Base-by-base conservation (phyloP, 208 protist species). In the Leishmania arabica region DNA sequence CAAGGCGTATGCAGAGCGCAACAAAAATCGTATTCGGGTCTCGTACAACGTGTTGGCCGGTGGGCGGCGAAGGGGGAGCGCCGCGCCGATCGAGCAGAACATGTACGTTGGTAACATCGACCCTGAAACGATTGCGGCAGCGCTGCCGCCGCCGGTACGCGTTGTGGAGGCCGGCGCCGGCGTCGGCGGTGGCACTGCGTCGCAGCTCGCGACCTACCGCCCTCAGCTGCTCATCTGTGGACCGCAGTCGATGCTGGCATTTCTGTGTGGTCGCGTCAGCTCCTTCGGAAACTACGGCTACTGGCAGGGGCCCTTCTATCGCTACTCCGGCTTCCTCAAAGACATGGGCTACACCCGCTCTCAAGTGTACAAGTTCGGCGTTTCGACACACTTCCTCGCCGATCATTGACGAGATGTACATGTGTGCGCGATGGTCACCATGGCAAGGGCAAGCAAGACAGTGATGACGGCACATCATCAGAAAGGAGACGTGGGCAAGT, bases 351-450 rank as follows among this genome's bases (percentile, higher is more conserved):
- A 97, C 83, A 81, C 65, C 27, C 86, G 91, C 24, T 80, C 79
- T 56, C 93, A 97, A 82, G 89, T 95, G 66, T 97, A 97, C 84
- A 97, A 96, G 84, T 97, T 97, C 80, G 95, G 95, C 24, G 91
- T 95, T 27, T 97, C 94, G 37, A 95, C 90, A 17, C 92, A 97
- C 70, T 88, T 95, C 66, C 70, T 94, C 31, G 91, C 91, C 0
- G 86, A 91, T 42, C 94, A 95, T 49, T 97, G 75, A 91, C 4
- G 27, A n/a, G 13, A 1, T 34, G 31, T 24, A 13, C 58, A 37
- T 13, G 53, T 24, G 40, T 19, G 31, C 69, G 27, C 24, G 6
- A 51, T 31, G 7, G 11, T 40, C 31, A 1, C 0, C n/a, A 40
- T 9, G 31, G 3, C 31, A 68, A 27, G 7, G 64, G 76, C 42